phyloP scores from a whole-genome alignment of 148 eudicot genomes.

The Heliamphora exappendiculata region DNA sequence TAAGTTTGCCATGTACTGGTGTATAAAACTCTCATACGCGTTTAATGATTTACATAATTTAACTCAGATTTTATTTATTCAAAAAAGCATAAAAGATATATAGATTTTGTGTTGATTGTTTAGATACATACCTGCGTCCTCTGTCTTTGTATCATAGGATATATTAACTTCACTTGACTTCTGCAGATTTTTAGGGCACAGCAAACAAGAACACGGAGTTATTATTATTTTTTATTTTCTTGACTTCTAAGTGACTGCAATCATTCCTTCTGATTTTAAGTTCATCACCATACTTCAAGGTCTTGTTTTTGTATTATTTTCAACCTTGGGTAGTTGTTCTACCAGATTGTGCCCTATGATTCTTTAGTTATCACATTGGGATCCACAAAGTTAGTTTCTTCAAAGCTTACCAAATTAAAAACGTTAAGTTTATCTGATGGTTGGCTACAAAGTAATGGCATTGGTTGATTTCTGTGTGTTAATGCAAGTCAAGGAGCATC shows the following conservation, averaged over 20 bases:
- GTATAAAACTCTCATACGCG: too few relatives aligned
- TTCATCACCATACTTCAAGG: background rate
- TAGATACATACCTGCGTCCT: too few relatives aligned
- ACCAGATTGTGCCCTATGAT: background rate
- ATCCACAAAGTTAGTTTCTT: background rate
- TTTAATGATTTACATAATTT: too few relatives aligned
- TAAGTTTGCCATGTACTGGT: too few relatives aligned
- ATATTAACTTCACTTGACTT: background rate
- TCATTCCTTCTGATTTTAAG: too few relatives aligned
- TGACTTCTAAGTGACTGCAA: too few relatives aligned
- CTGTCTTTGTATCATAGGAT: too few relatives aligned
- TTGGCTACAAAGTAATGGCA: background rate
- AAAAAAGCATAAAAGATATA: too few relatives aligned
- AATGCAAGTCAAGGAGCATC: too few relatives aligned
- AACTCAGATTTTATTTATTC: too few relatives aligned
- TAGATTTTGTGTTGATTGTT: too few relatives aligned
- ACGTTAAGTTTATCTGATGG: background rate
- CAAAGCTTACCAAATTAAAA: background rate
- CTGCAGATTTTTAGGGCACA: background rate
- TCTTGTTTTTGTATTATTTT: background rate
- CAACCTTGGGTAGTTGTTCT: background rate
- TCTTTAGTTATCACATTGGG: background rate
- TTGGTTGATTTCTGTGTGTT: background rate
- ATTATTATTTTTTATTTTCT: too few relatives aligned
- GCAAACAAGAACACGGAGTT: background rate